A percentile compares a stretch with the other conserved stretches of the same genome.
Evolutionary conservation across 179 eudicot species (phyloP).

Genomic region (Kewa caespitosa): DNA sequence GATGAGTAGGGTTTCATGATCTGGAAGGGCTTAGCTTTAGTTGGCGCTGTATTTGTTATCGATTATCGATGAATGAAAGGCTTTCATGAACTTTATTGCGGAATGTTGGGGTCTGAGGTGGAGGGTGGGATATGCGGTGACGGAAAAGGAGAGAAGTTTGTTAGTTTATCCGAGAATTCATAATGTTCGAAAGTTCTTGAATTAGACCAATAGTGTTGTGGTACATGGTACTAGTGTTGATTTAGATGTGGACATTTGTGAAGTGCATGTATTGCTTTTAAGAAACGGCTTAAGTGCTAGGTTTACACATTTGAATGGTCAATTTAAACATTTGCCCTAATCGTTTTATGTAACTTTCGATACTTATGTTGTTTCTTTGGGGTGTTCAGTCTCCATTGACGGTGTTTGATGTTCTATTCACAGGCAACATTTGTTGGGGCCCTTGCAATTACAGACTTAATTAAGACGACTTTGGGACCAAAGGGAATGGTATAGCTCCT

Average conservation of each 20-base stretch:
- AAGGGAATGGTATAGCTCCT: conserved; percentile 78
- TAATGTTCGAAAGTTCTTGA: too few species aligned
- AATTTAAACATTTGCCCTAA: not conserved
- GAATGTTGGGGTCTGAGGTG: too few species aligned
- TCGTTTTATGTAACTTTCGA: not conserved
- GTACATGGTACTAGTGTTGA: not conserved
- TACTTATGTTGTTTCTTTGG: not conserved
- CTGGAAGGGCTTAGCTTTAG: too few species aligned
- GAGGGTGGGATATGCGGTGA: too few species aligned
- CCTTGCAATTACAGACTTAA: conserved; percentile 87
- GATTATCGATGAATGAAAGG: too few species aligned
- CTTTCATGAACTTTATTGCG: too few species aligned
- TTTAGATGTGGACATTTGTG: not conserved
- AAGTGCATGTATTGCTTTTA: not conserved
- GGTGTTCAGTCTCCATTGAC: conserved; percentile 13
- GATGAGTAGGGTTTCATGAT: too few species aligned
- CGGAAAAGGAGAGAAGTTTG: too few species aligned
- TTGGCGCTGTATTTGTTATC: too few species aligned
- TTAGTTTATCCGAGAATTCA: too few species aligned
- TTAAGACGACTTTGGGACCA: conserved; percentile 95
- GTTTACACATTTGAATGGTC: not conserved
- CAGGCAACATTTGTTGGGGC: conserved; percentile 92
- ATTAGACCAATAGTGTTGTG: not conserved
- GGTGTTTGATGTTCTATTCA: not conserved
- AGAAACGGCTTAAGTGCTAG: too few species aligned